These are phyloP conservation scores for Pichia sp. DNA, from an alignment of 1,139 yeast species.

Conservation along the genomic window DNA sequence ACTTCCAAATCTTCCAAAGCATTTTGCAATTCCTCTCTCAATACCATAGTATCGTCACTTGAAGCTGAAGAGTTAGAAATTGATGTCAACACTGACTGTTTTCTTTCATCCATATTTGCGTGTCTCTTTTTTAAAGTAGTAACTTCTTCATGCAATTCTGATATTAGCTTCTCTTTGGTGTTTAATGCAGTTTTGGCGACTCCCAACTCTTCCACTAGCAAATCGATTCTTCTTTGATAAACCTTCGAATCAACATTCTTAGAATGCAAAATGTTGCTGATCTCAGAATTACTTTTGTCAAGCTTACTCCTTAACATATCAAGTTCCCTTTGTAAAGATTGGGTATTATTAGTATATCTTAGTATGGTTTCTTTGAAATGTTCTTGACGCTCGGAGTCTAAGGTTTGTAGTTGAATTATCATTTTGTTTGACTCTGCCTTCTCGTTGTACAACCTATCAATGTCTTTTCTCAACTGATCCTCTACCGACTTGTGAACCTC, in stretches of 20 bases:
- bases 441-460: conserved; percentile 52
- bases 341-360: conserved; percentile 48
- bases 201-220: conserved; percentile 46
- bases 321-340: conserved; percentile 48
- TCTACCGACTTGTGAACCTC: conserved; percentile 48
- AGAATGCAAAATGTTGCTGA: conserved; percentile 44
- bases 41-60: conserved; percentile 34
- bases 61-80: conserved; percentile 31
- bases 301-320: conserved; percentile 42
- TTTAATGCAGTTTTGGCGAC: conserved; percentile 40
- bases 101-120: conserved; percentile 33
- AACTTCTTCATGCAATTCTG: conserved; percentile 29
- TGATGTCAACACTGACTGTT: conserved; percentile 37
- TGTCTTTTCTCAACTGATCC: conserved; percentile 49
- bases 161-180: conserved; percentile 39
- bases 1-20: conserved; percentile 44
- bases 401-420: conserved; percentile 57
- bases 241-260: conserved; percentile 57
- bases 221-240: conserved; percentile 64
- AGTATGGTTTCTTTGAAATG: conserved; percentile 48
- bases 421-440: conserved; percentile 55
- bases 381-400: conserved; percentile 57
- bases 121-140: conserved; percentile 26
- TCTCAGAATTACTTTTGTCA: conserved; percentile 47
- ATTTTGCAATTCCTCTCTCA: conserved; percentile 39